Conservation (phyloP, 306 rosid species). For the Alnus glutinosa region DNA sequence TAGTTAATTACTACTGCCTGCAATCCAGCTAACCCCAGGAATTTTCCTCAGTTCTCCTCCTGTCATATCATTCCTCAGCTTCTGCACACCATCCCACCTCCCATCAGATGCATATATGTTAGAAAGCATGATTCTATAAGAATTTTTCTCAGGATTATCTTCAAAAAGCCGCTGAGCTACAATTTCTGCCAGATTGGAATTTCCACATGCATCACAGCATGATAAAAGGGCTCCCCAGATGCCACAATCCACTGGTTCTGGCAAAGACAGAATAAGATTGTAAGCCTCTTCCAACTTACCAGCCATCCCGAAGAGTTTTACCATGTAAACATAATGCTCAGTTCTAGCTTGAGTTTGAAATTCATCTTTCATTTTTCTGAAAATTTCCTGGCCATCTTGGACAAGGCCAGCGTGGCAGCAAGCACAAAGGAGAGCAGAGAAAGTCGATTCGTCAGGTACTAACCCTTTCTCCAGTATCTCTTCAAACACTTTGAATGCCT, state of each 20-base stretch:
- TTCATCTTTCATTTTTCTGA: conserved; percentile 61
- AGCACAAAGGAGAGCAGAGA: conserved; percentile 79
- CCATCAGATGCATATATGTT: conserved; percentile 74
- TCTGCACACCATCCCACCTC: conserved; percentile 74
- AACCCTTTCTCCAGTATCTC: conserved; percentile 49
- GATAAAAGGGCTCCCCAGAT: conserved; percentile 83
- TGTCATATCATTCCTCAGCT: conserved; percentile 61
- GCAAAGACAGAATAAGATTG: conserved; percentile 54
- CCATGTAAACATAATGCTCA: conserved; percentile 85
- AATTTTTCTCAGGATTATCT: conserved; percentile 45
- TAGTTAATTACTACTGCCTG: conserved; percentile 30
- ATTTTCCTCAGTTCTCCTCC: conserved; percentile 43
- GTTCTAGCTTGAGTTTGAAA: conserved; percentile 55
- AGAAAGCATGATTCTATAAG: conserved; percentile 74
- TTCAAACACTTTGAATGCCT: conserved; percentile 62
- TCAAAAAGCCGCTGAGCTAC: conserved; percentile 55
- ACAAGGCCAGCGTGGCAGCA: conserved; percentile 87
- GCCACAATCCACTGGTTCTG: conserved; percentile 76
- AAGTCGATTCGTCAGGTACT: conserved; percentile 74
- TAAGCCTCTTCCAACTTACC: conserved; percentile 82
- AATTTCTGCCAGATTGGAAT: conserved; percentile 69
- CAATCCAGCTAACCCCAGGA: conserved; percentile 73
- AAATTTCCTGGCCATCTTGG: conserved; percentile 61
- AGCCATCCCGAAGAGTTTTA: conserved; percentile 81
- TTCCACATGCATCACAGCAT: conserved; percentile 71